phyloP scores from a whole-genome alignment of 805 yeast species.

The Hemisphaericaspora nanyangensis region DNA sequence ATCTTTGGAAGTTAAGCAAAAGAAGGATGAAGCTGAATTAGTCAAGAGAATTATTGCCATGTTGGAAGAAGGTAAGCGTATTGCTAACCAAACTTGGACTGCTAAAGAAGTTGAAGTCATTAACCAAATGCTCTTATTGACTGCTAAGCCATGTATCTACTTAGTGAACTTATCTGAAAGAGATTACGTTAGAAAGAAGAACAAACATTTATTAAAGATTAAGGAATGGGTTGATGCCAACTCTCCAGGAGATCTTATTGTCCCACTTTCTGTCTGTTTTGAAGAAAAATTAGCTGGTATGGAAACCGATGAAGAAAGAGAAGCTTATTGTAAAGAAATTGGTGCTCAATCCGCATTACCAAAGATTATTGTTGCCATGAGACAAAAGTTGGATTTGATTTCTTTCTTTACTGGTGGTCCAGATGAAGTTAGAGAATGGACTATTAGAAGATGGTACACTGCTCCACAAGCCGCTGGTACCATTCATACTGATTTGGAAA shows the following conservation, averaged over 20 bases:
- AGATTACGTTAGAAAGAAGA: conserved; percentile 84
- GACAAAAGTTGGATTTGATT: conserved; percentile 78
- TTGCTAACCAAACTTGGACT: conserved; percentile 84
- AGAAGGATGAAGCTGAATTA: conserved; percentile 78
- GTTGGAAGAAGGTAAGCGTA: conserved; percentile 81
- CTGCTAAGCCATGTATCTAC: conserved; percentile 95
- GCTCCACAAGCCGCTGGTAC: conserved; percentile 99
- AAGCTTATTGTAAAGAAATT: conserved; percentile 66
- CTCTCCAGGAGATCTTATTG: conserved; percentile 83
- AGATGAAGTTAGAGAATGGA: conserved; percentile 97
- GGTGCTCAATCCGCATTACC: conserved; percentile 83
- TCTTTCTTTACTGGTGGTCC: conserved; percentile 96
- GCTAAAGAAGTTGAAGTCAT: conserved; percentile 87
- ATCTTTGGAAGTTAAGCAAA: conserved; percentile 81
- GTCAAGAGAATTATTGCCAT: conserved; percentile 70
- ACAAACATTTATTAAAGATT: conserved; percentile 77
- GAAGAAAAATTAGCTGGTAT: conserved; percentile 89
- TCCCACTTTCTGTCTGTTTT: conserved; percentile 87
- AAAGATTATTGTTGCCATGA: conserved; percentile 80
- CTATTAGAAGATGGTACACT: conserved; percentile 83
- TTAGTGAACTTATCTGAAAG: conserved; percentile 85
- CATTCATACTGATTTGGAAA: conserved; percentile 92
- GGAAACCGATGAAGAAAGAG: conserved; percentile 81
- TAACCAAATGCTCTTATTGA: conserved; percentile 79
- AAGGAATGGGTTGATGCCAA: conserved; percentile 85